Percentiles rank a stretch among this genome's conserved stretches.
phyloP scores from a whole-genome alignment of 2,329 filamentous ascomycete species.

The Scopulariopsis brevicaulis region DNA sequence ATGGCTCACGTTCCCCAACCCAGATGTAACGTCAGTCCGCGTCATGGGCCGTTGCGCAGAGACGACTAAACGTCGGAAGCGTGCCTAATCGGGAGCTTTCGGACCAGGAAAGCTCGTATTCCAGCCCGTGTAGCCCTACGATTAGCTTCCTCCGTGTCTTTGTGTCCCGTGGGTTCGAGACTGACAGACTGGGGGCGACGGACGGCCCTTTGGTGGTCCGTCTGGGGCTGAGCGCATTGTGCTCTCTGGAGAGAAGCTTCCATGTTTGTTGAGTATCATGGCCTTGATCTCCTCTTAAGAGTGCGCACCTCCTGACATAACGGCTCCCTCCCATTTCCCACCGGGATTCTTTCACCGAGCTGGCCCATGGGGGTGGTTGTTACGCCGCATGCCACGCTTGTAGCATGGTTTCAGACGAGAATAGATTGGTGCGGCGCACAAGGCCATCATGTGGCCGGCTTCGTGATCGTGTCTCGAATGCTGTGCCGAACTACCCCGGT shows the following conservation, averaged over 20 bases:
- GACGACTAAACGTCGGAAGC: not conserved
- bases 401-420: not conserved
- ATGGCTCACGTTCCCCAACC: not conserved
- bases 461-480: not conserved
- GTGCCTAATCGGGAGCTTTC: not conserved
- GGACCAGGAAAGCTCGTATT: not conserved
- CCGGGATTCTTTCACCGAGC: not conserved
- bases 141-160: not conserved
- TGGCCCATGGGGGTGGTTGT: not conserved
- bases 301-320: not conserved
- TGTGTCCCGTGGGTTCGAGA: not conserved
- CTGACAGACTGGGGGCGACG: not conserved
- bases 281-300: not conserved
- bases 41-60: not conserved
- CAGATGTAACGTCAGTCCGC: not conserved
- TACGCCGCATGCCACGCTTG: not conserved
- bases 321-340: not conserved
- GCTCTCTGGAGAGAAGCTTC: no score
- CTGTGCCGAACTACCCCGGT: not conserved
- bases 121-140: not conserved
- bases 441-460: not conserved
- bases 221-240: not conserved
- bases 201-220: not conserved
- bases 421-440: not conserved
- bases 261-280: not conserved